These are phyloP conservation scores for Liquidambar formosana DNA, from an alignment of 164 flowering plant genomes.

Conservation along the genomic window DNA sequence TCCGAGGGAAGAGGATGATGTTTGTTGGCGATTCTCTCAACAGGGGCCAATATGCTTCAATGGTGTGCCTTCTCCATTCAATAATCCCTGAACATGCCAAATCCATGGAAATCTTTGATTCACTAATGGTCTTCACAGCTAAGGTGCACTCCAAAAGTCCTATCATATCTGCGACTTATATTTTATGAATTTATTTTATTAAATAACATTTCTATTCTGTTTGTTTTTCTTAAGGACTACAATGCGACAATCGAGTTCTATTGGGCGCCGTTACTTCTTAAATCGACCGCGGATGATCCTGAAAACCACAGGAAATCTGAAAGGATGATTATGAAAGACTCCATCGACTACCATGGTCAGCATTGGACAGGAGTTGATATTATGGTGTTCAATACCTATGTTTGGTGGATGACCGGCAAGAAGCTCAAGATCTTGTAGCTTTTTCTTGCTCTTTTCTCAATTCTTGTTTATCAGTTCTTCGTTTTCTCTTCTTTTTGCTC, in stretches of 20 bases:
- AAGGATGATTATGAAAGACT: conserved; percentile 51
- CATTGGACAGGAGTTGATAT: conserved; percentile 63
- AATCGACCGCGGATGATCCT: conserved; percentile 70
- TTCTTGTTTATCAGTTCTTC: not conserved
- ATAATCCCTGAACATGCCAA: conserved; percentile 63
- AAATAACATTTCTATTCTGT: no score
- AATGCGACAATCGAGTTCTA: conserved; percentile 90
- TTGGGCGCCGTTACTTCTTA: conserved; percentile 90
- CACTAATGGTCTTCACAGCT: conserved; percentile 74
- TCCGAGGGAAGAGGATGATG: conserved; percentile 89
- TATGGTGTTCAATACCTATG: conserved; percentile 60
- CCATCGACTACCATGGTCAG: conserved; percentile 53
- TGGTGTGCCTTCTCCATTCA: conserved; percentile 85
- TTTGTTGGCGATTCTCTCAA: conserved; percentile 88
- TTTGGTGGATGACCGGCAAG: conserved; percentile 73
- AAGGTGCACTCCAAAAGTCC: conserved; percentile 38
- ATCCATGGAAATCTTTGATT: conserved; percentile 70
- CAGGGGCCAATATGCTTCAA: conserved; percentile 81
- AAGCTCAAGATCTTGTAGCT: conserved; percentile 51
- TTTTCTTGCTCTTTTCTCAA: not conserved
- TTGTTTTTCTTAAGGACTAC: no score
- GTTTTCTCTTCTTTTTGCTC: not conserved
- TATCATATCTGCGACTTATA: no score
- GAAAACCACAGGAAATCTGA: conserved; percentile 47
- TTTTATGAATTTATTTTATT: not conserved